These are phyloP conservation scores for Microdochium trichocladiopsis DNA, from an alignment of 2,329 filamentous ascomycete genomes.

Conservation along the genomic window DNA sequence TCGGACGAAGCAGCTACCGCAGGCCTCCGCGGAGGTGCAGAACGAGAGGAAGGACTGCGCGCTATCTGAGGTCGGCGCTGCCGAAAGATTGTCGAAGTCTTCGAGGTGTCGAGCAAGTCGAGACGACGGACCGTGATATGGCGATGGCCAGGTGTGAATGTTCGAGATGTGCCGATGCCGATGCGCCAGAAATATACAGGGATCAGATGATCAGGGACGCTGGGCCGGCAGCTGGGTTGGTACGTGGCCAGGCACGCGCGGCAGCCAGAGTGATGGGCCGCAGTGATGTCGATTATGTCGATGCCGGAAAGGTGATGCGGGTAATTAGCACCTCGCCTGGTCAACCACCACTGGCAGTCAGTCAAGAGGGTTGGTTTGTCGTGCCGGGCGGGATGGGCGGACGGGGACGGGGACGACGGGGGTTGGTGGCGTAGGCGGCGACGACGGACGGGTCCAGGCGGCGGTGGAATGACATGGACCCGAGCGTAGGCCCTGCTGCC, in stretches of 20 bases:
- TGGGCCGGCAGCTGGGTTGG: no score
- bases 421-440: background rate
- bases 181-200: background rate
- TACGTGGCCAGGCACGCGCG: no score
- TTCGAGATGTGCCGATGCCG: background rate
- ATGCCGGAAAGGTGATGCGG: no score
- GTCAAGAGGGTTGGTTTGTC: background rate
- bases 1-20: background rate
- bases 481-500: no score
- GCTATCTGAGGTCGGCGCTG: background rate
- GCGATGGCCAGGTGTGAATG: background rate
- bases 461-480: background rate
- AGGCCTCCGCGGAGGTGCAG: constrained; percentile 2
- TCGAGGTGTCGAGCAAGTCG: background rate
- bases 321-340: background rate
- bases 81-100: background rate
- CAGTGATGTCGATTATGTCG: no score
- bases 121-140: background rate
- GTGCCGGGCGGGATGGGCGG: background rate
- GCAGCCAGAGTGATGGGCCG: no score
- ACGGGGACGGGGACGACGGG: background rate
- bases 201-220: no score
- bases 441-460: background rate
- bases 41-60: background rate
- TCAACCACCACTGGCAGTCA: background rate